Conservation (phyloP, 1,284 basidiomycete genomes). For the Moesziomyces globuligerus region DNA sequence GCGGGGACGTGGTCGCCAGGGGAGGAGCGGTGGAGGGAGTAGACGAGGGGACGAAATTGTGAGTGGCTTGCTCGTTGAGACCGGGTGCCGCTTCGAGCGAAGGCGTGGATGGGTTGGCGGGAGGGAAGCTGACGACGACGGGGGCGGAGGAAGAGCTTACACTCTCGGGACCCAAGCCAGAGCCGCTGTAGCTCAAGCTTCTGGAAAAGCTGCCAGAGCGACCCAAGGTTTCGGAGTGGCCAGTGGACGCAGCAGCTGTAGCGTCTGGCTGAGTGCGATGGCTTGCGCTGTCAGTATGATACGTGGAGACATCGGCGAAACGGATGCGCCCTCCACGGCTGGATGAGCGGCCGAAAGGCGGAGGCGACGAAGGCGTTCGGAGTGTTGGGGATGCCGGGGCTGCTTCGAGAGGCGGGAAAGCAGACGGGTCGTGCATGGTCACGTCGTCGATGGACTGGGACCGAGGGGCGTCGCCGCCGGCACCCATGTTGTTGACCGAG, state of each 20-base stretch:
- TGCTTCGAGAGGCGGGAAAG: conserved; percentile 43
- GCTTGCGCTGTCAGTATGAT: neutral
- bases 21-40: conserved; percentile 1
- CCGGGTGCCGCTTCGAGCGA: conserved; percentile 5
- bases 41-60: conserved; percentile 9
- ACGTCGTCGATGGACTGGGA: conserved; percentile 18
- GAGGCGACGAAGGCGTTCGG: conserved; percentile 24
- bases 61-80: conserved; percentile 12
- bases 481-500: conserved; percentile 52
- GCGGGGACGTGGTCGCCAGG: neutral
- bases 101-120: conserved; percentile 10
- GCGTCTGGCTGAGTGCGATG: neutral
- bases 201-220: conserved; percentile 49
- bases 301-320: conserved; percentile 11
- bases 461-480: conserved; percentile 39
- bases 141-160: conserved; percentile 32
- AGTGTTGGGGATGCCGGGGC: conserved; percentile 30
- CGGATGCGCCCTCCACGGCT: conserved; percentile 41
- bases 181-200: conserved; percentile 42
- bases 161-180: conserved; percentile 33
- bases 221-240: conserved; percentile 14
- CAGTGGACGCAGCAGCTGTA: neutral
- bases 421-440: conserved; percentile 32
- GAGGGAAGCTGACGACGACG: conserved; percentile 49
- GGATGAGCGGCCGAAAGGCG: conserved; percentile 11